These are phyloP conservation scores for Pseudogymnoascus sp. DNA, from an alignment of 2,329 filamentous ascomycete genomes.

Conservation along the genomic window DNA sequence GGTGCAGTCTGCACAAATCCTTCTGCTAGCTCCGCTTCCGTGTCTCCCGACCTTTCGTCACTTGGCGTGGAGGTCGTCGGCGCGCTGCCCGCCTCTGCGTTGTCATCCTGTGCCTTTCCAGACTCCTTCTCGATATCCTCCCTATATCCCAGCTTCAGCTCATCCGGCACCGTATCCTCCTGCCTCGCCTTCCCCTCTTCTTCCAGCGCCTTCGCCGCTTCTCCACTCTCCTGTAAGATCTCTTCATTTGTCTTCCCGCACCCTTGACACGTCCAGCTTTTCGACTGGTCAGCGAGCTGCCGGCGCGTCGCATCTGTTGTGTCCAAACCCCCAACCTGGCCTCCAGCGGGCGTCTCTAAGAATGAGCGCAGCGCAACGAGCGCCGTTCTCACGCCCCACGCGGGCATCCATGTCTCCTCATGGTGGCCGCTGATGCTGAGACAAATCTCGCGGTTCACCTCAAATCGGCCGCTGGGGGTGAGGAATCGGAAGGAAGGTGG, in stretches of 20 bases:
- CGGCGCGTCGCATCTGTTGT: conserved; percentile 60
- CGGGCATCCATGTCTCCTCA: conserved; percentile 97
- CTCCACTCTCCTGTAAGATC: conserved; percentile 65
- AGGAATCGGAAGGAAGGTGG: conserved; percentile 94
- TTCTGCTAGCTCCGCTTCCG: conserved; percentile 46
- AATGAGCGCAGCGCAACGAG: conserved; percentile 73
- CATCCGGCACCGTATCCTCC: conserved; percentile 42
- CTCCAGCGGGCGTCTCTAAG: conserved; percentile 84
- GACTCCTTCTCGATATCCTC: conserved; percentile 55
- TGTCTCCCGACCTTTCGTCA: conserved; percentile 23
- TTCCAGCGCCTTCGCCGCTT: conserved; percentile 38
- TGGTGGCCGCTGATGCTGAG: conserved; percentile 90
- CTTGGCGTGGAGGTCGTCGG: neutral
- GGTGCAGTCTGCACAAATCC: conserved; percentile 49
- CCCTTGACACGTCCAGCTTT: conserved; percentile 57
- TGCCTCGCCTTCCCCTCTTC: conserved; percentile 32
- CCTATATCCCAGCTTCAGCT: conserved; percentile 57
- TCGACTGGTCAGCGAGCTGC: conserved; percentile 61
- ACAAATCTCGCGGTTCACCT: conserved; percentile 95
- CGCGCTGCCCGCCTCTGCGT: neutral
- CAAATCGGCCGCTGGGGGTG: conserved; percentile 86
- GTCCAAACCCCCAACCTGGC: conserved; percentile 86
- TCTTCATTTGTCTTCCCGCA: conserved; percentile 68
- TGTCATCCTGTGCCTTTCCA: conserved; percentile 13
- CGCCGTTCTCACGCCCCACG: conserved; percentile 91